Percentiles rank a stretch among this genome's conserved stretches.
These are phyloP conservation scores for Golubevia sp. DNA, from an alignment of 1,284 basidiomycete genomes.

Conservation along the genomic window DNA sequence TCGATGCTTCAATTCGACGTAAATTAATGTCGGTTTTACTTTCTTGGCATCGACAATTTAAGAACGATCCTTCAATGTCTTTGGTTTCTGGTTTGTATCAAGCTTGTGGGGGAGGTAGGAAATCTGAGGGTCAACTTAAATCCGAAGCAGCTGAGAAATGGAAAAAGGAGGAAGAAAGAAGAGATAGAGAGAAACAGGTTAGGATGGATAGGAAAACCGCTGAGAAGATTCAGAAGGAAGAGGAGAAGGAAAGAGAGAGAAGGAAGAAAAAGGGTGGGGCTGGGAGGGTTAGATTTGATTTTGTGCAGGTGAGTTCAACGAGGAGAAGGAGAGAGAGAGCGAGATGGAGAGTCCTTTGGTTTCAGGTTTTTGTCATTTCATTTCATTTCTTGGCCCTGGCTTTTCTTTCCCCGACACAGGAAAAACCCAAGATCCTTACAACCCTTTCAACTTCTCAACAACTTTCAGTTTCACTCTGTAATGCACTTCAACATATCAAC, in stretches of 20 bases:
- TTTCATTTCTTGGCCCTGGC: background rate
- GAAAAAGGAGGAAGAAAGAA: slow-evolving; percentile 40
- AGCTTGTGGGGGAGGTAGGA: slow-evolving; percentile 52
- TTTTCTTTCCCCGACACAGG: slow-evolving; percentile 10
- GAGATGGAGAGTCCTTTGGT: background rate
- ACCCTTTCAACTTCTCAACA: slow-evolving; percentile 38
- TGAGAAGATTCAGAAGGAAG: slow-evolving; percentile 15
- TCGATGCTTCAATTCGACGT: slow-evolving; percentile 47
- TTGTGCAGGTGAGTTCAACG: slow-evolving; percentile 20
- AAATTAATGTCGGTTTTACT: slow-evolving; percentile 54
- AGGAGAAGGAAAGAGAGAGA: slow-evolving; percentile 18
- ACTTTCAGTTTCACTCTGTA: slow-evolving; percentile 39
- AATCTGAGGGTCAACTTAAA: slow-evolving; percentile 38
- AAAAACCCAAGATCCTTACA: slow-evolving; percentile 45
- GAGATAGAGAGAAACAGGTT: slow-evolving; percentile 31
- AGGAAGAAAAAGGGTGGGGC: slow-evolving; percentile 13
- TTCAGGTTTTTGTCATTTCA: background rate
- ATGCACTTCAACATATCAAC: slow-evolving; percentile 54
- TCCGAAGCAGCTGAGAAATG: slow-evolving; percentile 44
- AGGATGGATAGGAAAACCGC: slow-evolving; percentile 40
- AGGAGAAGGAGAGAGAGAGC: background rate
- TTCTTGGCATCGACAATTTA: slow-evolving; percentile 53
- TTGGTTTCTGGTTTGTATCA: slow-evolving; percentile 45
- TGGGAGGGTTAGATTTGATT: slow-evolving; percentile 36
- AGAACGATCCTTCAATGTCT: slow-evolving; percentile 45